Base-by-base conservation (phyloP, 2,329 filamentous ascomycete genomes). In the Fusarium sororula region DNA sequence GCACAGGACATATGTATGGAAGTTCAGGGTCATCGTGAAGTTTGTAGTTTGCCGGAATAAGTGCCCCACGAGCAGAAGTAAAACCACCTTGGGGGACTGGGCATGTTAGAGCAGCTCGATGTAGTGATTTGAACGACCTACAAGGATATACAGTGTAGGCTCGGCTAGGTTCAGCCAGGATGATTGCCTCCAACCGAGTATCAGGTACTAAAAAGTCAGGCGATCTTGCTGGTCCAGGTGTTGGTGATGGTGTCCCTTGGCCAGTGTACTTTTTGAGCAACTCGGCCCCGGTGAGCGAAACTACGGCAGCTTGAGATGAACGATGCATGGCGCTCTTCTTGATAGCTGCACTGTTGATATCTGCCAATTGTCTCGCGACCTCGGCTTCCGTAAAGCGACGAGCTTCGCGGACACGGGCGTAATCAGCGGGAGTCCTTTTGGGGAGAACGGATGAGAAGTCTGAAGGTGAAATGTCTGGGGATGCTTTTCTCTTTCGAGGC, bases 1-100 rank as follows among this genome's bases (percentile, higher is more conserved):
- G 80, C 7, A 85, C 78, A 10, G 84, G 82, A 42, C 84, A 85
- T 22, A 83, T 70, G 58, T 74, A 84, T 1, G 75, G 80, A 41
- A 56, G 63, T 0, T 66, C 30, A 2, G 72, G 70, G 47, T 80
- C 64, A 12, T 70, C 53, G 28, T 80, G 73, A 7, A 79, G 50
- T 45, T 75, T 63, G 61, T 85, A 84, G 10, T 73, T 74, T 6
- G 73, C 67, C 2, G 84, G 84, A 39, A 84, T 64, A 17, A 84
- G 41, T 26, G 75, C 78, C 9, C 83, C 83, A 9, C 76, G 73
- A 15, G 62, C 68, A 20, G 61, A 64, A 13, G 71, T 41, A 6
- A 9, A 9, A 12, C 12, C 38, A 8, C 72, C 71, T 7, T 70
- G 32, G 12, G 66, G 44, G 6, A 17, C 79, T 79, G 22, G 8